Evolutionary conservation across 345 rosid species (phyloP).

Genomic region (Eucalyptus urophylla): DNA sequence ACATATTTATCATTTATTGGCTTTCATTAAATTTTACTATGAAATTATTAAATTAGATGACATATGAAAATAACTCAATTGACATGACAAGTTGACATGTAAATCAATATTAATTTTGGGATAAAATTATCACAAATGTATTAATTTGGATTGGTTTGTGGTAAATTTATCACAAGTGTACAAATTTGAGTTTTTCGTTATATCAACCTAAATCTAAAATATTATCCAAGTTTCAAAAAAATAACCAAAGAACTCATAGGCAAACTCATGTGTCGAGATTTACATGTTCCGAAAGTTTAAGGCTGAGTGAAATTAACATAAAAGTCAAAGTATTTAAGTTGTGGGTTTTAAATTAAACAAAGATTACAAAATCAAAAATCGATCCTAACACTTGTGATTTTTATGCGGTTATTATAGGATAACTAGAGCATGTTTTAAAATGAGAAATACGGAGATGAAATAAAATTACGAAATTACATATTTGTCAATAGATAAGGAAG

Average conservation of each 20-base stretch:
- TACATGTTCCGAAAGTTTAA: background rate
- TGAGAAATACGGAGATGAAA: background rate
- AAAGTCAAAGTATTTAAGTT: background rate
- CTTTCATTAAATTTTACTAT: too few species aligned
- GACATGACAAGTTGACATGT: too few species aligned
- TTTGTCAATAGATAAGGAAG: background rate
- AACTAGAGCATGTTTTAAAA: background rate
- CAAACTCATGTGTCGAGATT: background rate
- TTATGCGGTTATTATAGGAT: background rate
- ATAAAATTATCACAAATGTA: too few species aligned
- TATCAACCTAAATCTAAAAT: background rate
- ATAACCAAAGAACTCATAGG: background rate
- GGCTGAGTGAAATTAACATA: background rate
- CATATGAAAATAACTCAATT: background rate
- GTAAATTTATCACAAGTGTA: too few species aligned
- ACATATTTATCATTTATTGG: background rate
- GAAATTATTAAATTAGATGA: too few species aligned
- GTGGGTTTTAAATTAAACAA: background rate
- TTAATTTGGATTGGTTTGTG: accelerated
- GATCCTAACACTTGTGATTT: background rate
- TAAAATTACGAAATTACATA: background rate
- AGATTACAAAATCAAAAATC: background rate
- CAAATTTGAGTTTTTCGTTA: accelerated
- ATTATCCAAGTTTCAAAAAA: background rate
- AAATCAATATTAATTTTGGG: too few species aligned